A percentile compares a stretch with the other conserved stretches of the same genome.
Conservation (phyloP, 176 grass and related monocot species). For the Aegilops umbellulata region DNA sequence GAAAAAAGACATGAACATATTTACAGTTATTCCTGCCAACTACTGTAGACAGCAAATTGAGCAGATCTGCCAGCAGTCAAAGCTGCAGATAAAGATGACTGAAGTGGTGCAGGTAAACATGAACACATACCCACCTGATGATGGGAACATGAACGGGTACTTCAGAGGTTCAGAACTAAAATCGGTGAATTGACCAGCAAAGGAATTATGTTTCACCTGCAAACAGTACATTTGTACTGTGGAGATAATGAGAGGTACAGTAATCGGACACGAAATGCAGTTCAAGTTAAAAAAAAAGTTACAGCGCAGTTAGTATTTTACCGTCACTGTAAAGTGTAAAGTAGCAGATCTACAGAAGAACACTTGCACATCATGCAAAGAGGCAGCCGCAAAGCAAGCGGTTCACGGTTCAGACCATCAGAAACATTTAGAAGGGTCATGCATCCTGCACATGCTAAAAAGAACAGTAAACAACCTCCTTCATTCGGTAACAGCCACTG, state of each 20-base stretch:
- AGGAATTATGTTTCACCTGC: neutral
- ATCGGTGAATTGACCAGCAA: neutral
- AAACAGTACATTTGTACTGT: neutral
- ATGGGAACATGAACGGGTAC: neutral
- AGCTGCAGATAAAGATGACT: neutral
- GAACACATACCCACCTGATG: neutral
- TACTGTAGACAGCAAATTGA: neutral
- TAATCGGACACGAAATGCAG: neutral
- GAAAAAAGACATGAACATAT: neutral
- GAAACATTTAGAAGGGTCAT: constrained; percentile 33
- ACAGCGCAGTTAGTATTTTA: constrained; percentile 9
- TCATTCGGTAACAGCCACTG: no score
- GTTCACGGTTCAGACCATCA: constrained; percentile 12
- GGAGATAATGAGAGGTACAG: neutral
- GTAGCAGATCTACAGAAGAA: constrained; percentile 16
- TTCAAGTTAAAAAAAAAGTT: neutral
- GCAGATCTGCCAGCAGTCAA: neutral
- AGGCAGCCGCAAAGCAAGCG: constrained; percentile 36
- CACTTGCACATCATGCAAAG: constrained; percentile 6
- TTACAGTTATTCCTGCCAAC: neutral
- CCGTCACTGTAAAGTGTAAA: neutral
- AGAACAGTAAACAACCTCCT: constrained; percentile 21
- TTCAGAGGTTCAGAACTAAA: neutral
- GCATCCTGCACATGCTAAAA: constrained; percentile 2
- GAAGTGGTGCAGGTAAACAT: neutral